A percentile compares a stretch with the other conserved stretches of the same genome.
phyloP scores from a whole-genome alignment of 345 rosid genomes.

The Camelina sativa region DNA sequence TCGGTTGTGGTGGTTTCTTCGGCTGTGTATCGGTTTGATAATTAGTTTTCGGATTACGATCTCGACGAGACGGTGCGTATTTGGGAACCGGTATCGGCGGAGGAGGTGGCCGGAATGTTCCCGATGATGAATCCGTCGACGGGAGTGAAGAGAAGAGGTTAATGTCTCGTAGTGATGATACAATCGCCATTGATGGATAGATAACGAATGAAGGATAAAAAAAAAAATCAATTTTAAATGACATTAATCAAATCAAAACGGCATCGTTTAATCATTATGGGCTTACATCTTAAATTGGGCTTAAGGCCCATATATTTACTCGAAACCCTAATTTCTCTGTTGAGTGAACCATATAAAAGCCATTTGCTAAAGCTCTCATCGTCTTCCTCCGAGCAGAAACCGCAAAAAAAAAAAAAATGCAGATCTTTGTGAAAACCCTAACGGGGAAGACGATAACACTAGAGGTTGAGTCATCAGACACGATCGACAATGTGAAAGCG shows the following conservation, averaged over 20 bases:
- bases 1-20: slow-evolving; percentile 41
- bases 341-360: slow-evolving; percentile 14
- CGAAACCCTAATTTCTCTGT: slow-evolving; percentile 21
- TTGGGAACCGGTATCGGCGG: slow-evolving; percentile 80
- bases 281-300: background rate
- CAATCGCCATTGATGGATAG: slow-evolving; percentile 54
- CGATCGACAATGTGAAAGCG: slow-evolving; percentile 72
- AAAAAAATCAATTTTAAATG: too few species aligned
- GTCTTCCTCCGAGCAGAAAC: background rate
- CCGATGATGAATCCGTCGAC: slow-evolving; percentile 46
- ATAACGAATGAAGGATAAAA: background rate
- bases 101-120: slow-evolving; percentile 48
- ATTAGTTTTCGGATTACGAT: slow-evolving; percentile 40
- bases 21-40: slow-evolving; percentile 19
- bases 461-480: slow-evolving; percentile 68
- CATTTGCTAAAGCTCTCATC: background rate
- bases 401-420: slow-evolving; percentile 53
- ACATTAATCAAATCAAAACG: too few species aligned
- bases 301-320: background rate
- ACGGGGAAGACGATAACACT: slow-evolving; percentile 73
- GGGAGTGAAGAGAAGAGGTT: slow-evolving; percentile 85
- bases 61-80: slow-evolving; percentile 56
- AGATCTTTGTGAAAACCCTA: slow-evolving; percentile 80
- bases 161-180: slow-evolving; percentile 60
- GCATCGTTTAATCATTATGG: background rate